phyloP scores from a whole-genome alignment of 1,284 basidiomycete genomes.

The Neotropicomus parvogracilis region DNA sequence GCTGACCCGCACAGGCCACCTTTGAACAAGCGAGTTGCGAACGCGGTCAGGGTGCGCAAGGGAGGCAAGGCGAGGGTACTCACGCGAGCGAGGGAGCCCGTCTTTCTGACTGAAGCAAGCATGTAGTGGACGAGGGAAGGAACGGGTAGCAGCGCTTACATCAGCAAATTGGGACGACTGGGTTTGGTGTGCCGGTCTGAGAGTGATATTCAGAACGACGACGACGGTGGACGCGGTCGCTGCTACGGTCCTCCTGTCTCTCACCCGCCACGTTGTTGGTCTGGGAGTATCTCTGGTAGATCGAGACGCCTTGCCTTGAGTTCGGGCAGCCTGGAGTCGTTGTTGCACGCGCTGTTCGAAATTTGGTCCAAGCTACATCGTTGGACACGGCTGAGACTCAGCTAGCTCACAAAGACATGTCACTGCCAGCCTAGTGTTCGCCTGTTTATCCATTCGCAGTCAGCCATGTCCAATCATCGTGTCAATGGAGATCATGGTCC shows the following conservation, averaged over 20 bases:
- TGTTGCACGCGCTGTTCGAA: constrained; percentile 59
- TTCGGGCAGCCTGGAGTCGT: constrained; percentile 53
- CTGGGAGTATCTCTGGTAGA: constrained; percentile 61
- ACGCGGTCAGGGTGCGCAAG: neutral
- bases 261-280: constrained; percentile 43
- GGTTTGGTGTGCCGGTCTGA: constrained; percentile 17
- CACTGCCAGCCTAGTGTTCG: constrained; percentile 13
- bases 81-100: constrained; percentile 59
- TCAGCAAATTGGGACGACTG: constrained; percentile 15
- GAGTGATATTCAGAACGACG: constrained; percentile 77
- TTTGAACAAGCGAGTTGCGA: constrained; percentile 23
- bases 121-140: constrained; percentile 37
- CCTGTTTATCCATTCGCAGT: constrained; percentile 16
- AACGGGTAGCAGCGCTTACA: constrained; percentile 17
- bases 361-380: constrained; percentile 75
- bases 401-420: constrained; percentile 17
- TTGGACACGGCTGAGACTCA: too few species aligned
- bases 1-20: constrained; percentile 76
- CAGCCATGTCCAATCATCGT: constrained; percentile 21
- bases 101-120: constrained; percentile 62
- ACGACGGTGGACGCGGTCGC: constrained; percentile 58
- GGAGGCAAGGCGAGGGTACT: constrained; percentile 23
- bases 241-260: constrained; percentile 65
- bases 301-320: constrained; percentile 67
- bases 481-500: constrained; percentile 8